phyloP scores from a whole-genome alignment of 345 rosid genomes.

The Trapa bicornis region DNA sequence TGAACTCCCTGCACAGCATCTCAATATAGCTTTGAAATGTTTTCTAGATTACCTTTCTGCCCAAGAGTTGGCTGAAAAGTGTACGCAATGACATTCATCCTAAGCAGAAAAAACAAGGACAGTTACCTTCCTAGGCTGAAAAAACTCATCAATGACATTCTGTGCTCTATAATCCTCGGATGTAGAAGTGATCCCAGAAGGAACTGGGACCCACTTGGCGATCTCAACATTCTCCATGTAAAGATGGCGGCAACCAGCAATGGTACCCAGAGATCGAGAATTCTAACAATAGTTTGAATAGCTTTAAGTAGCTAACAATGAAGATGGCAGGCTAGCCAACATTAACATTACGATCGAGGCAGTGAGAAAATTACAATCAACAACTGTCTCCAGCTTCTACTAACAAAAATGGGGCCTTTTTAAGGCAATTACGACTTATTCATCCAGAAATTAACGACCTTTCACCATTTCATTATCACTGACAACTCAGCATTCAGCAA shows the following conservation, averaged over 20 bases:
- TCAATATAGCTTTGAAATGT: constrained; percentile 3
- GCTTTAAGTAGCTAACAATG: no score
- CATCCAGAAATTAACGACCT: not conserved
- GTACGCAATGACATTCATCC: not conserved
- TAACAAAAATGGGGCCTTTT: not conserved
- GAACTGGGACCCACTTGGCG: constrained; percentile 43
- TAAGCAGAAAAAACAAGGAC: not conserved
- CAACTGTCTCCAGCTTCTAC: no score
- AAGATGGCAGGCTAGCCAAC: no score
- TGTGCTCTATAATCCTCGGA: no score
- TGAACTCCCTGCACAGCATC: not conserved
- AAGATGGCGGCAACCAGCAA: constrained; percentile 89
- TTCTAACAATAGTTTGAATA: constrained; percentile 33
- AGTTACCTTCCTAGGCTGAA: not conserved
- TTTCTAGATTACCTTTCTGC: constrained; percentile 55
- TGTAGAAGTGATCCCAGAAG: constrained; percentile 11
- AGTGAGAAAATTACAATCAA: not conserved
- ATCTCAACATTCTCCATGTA: constrained; percentile 67
- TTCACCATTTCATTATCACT: not conserved
- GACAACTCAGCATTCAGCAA: not conserved
- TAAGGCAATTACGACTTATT: not conserved
- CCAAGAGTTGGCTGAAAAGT: constrained; percentile 61
- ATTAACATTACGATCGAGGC: no score
- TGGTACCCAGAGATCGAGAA: constrained; percentile 78
- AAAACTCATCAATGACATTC: no score